phyloP scores from a whole-genome alignment of 139 green algal species.

The Chlorella sp. region DNA sequence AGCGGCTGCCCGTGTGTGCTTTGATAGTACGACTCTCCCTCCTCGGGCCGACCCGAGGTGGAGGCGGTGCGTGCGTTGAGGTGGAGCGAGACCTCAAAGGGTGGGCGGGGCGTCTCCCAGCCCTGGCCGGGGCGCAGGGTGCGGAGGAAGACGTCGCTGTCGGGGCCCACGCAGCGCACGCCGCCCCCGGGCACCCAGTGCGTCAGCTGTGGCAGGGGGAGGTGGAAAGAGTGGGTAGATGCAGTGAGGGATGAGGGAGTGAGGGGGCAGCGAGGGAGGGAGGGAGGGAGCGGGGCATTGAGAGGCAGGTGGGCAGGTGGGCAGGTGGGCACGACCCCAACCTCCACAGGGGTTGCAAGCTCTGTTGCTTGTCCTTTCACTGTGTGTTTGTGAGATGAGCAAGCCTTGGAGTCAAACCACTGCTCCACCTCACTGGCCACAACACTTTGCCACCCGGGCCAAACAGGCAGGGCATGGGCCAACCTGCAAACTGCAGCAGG shows the following conservation, averaged over 20 bases:
- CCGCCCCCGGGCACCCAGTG: background rate
- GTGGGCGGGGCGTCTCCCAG: constrained; percentile 82
- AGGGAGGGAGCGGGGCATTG: background rate
- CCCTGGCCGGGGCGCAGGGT: constrained; percentile 55
- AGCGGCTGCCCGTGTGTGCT: background rate
- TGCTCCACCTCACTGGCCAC: too few species aligned
- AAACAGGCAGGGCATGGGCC: too few species aligned
- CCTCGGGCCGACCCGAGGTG: background rate
- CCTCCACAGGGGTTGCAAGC: too few species aligned
- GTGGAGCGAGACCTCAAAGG: constrained; percentile 73
- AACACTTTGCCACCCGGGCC: too few species aligned
- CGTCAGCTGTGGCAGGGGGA: constrained; percentile 34
- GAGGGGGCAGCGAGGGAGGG: background rate
- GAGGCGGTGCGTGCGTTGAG: background rate
- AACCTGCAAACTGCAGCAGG: background rate
- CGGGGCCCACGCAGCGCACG: constrained; percentile 22
- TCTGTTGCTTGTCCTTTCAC: too few species aligned
- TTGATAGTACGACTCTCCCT: constrained; percentile 1
- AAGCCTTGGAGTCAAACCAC: too few species aligned
- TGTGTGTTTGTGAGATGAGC: too few species aligned
- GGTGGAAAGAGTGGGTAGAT: background rate
- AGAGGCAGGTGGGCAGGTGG: background rate
- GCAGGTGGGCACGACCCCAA: too few species aligned
- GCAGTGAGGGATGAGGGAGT: background rate
- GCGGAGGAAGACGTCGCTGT: constrained; percentile 58